Base-by-base conservation (phyloP, 2,329 filamentous ascomycete species). In the Trichoderma simmonsii region DNA sequence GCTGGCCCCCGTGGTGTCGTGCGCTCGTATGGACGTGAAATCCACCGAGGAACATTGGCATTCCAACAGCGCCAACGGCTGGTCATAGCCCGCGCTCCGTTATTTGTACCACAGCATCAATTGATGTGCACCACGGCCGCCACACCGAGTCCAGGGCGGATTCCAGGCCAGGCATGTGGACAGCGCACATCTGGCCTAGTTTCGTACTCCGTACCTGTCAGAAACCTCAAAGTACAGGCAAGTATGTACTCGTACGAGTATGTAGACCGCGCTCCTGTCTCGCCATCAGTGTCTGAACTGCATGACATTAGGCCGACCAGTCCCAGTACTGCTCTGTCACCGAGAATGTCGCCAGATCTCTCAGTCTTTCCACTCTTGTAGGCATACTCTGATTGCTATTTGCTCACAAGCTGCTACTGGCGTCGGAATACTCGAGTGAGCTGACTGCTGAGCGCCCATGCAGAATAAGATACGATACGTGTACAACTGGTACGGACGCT, bases 141-240 rank as follows among this genome's bases (percentile, higher is more conserved):
- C 39, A 57, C 60, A 43, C 48, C 43, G 43, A 71, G 48, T 30
- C 48, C 48, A 64, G 56, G 66, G 43, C 43, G 39, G 36, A 54
- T 51, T 15, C 51, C 57, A 56, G 60, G 43, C 24, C 24, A 70
- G 68, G 68, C 30, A 71, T 71, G 68, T 64, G 59, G 60, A 30
- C 68, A 26, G 21, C 54, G 30, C 24, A 30, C 24, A 71, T 71
- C 30, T 30, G 36, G 68, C 43, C 26, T 71, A 71, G 68, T 48
- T 48, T 71, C 57, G 60, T 57, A 60, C 18, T 14, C 48, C 30
- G 57, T 60, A 26, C 30, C 43, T 34, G 48, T 64, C 32, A n/a
- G 65, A 70, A 51, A 21, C 57, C 39, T 61, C n/a, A 26, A 48
- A 61, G 21, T 34, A 60, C 26, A 60, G 65, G 66, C 56, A 61